Evolutionary conservation across 176 grass and related monocot genomes (phyloP), one percentile per base, ranked within the genome.

Genomic region (Juncus inflexus): DNA sequence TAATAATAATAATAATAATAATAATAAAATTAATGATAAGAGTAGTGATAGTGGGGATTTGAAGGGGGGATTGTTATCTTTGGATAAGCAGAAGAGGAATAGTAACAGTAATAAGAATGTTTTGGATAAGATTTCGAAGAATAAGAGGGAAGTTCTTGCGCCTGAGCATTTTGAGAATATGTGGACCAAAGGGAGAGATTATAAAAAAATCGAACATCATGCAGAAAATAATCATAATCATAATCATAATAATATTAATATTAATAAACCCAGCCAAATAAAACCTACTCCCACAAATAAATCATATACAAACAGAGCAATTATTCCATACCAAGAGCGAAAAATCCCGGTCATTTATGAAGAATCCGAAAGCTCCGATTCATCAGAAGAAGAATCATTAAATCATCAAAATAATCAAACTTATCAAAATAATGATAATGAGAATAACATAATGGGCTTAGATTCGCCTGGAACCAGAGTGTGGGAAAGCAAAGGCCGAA

Each of bases 401-500:
- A 13, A 7, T 53, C 2, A 52, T 11, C 8, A 13, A 57, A 57
- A 57, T 15, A 57, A 71, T 58, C 3, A 50, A 12, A 64, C 62
- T 35, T 42, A 52, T 40, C 56, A 70, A 76, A 57, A 35, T 56
- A 70, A 41, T 35, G 64, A 70, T 36, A 70, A 58, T 6, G 89
- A 99, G 64, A 76, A 64, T 70, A 92, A 75, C 73, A 80, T 94
- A 40, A 99, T 84, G 64, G 95, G 95, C 52, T 76, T 99, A 72
- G 85, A 90, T 80, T 92, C 95, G 61, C 95, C 83, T 65, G 95
- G 87, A 82, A 99, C 85, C 50, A 90, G 78, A 86, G 88, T 99
- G 14, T 99, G 95, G 95, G 95, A 99, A 75, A 91, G 87, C 77
- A 91, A 91, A 91, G 91, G 72, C 68, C 77, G 83, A 83, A 84